A percentile compares a stretch with the other conserved stretches of the same genome.
Evolutionary conservation across 345 rosid genomes (phyloP).

Genomic region (Mangifera indica): DNA sequence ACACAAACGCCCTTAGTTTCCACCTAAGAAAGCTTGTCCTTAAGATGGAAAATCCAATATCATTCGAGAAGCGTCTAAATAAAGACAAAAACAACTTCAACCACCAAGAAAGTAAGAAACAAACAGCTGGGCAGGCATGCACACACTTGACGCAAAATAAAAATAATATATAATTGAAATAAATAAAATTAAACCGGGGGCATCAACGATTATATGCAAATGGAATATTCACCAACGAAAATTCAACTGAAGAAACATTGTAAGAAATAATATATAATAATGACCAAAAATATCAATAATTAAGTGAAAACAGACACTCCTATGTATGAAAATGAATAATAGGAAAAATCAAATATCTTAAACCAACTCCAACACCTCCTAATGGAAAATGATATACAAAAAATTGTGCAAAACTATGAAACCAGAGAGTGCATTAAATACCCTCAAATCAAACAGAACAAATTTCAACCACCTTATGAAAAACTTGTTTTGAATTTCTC

Average conservation of each 20-base stretch:
- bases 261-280: not conserved
- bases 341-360: not conserved
- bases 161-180: not conserved
- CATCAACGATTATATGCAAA: not conserved
- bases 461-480: too few species aligned
- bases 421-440: constrained; percentile 6
- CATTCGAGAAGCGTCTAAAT: constrained; percentile 25
- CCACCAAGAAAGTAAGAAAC: constrained; percentile 10
- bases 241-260: not conserved
- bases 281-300: constrained; percentile 1
- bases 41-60: constrained; percentile 3
- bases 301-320: not conserved
- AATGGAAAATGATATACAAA: not conserved
- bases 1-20: not conserved
- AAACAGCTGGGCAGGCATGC: constrained; percentile 39
- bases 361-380: not conserved
- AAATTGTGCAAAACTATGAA: not conserved
- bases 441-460: not conserved
- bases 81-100: constrained; percentile 17
- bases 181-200: not conserved
- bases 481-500: not conserved
- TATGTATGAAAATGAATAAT: not conserved
- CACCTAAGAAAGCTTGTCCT: constrained; percentile 4
- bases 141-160: not conserved
- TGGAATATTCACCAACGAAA: not conserved